Evolutionary conservation across 1,284 basidiomycete species (phyloP).

Genomic region (Cystobasidium sp.): DNA sequence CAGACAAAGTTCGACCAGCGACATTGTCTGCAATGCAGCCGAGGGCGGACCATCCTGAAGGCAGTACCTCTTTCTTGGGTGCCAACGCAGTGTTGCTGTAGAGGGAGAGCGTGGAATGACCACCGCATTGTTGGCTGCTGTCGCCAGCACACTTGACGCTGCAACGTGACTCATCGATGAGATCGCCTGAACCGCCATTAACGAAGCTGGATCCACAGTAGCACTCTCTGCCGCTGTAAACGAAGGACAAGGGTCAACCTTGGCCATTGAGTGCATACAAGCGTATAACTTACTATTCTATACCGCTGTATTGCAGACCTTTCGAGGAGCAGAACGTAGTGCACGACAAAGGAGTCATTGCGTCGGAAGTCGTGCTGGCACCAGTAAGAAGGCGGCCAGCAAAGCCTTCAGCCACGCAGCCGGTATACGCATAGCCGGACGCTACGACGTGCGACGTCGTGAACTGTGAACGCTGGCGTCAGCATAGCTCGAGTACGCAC

Average conservation of each 20-base stretch:
- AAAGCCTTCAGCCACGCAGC: slow-evolving; percentile 55
- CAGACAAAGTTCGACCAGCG: slow-evolving; percentile 42
- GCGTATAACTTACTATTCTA: slow-evolving; percentile 20
- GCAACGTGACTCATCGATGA: slow-evolving; percentile 21
- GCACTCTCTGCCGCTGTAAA: slow-evolving; percentile 8
- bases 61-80: slow-evolving; percentile 16
- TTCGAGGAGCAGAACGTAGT: slow-evolving; percentile 41
- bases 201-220: slow-evolving; percentile 20
- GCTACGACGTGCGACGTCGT: slow-evolving; percentile 51
- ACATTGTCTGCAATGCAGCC: slow-evolving; percentile 42
- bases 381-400: slow-evolving; percentile 53
- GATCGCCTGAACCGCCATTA: slow-evolving; percentile 8
- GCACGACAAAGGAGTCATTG: slow-evolving; percentile 45
- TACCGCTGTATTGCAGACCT: slow-evolving; percentile 25
- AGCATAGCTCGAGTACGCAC: not conserved
- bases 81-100: slow-evolving; percentile 27
- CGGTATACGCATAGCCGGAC: slow-evolving; percentile 52
- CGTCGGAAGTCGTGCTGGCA: slow-evolving; percentile 39
- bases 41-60: slow-evolving; percentile 46
- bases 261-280: too few relatives aligned
- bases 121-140: slow-evolving; percentile 18
- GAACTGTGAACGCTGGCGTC: not conserved
- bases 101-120: slow-evolving; percentile 35
- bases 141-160: slow-evolving; percentile 29
- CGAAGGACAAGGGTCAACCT: not conserved